Evolutionary conservation across 192 early-diverging fungal genomes (phyloP).

Genomic region (Backusella circina): DNA sequence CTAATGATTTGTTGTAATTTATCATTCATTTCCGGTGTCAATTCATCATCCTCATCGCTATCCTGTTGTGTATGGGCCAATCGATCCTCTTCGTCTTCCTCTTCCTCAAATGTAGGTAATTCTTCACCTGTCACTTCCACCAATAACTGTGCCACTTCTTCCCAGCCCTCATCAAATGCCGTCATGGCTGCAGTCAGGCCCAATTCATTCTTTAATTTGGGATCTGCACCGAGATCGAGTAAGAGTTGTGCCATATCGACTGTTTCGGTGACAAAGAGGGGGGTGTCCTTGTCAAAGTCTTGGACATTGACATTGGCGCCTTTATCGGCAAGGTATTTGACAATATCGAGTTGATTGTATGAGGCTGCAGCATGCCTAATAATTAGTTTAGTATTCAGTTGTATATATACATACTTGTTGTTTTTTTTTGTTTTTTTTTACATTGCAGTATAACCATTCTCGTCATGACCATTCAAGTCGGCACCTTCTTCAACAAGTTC

Average conservation of each 20-base stretch:
- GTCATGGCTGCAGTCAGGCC: conserved; percentile 51
- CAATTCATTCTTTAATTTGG: conserved; percentile 56
- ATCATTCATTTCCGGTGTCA: conserved; percentile 32
- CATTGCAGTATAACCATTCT: conserved; percentile 79
- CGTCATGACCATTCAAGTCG: conserved; percentile 64
- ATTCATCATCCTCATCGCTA: conserved; percentile 33
- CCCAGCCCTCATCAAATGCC: conserved; percentile 61
- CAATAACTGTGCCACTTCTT: conserved; percentile 62
- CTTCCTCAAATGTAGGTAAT: conserved; percentile 28
- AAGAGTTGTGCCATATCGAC: conserved; percentile 64
- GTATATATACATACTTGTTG: too few species aligned
- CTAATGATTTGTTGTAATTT: conserved; percentile 58
- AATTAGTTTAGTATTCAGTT: too few species aligned
- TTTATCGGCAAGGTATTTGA: conserved; percentile 61
- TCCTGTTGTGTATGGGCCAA: conserved; percentile 2
- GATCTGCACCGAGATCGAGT: conserved; percentile 68
- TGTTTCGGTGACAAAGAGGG: conserved; percentile 72
- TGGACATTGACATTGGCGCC: conserved; percentile 66
- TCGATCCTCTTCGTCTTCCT: neutral
- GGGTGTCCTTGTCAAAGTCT: conserved; percentile 82
- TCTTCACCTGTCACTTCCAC: conserved; percentile 51
- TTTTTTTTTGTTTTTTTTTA: conserved; percentile 30
- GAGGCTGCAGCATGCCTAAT: conserved; percentile 67
- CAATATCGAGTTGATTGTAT: conserved; percentile 62
- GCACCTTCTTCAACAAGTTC: conserved; percentile 50